Percentiles rank a stretch among this genome's conserved stretches.
Evolutionary conservation across 331 rosid genomes (phyloP).

Genomic region (Quercus lobata): DNA sequence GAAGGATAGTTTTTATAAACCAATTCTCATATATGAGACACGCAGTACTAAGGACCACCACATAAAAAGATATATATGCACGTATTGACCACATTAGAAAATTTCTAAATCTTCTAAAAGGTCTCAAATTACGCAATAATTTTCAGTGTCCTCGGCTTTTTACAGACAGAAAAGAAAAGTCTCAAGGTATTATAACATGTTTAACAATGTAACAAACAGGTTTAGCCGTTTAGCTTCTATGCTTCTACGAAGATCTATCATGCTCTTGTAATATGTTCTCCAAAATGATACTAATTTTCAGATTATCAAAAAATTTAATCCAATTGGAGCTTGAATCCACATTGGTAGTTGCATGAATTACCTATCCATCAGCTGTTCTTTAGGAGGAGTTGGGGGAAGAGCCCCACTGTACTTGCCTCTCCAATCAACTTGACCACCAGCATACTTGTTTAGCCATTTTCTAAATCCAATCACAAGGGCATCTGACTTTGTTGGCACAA

Average conservation of each 20-base stretch:
- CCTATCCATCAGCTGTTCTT: slow-evolving; percentile 88
- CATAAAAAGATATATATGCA: background rate
- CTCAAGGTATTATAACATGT: background rate
- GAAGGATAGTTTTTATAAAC: background rate
- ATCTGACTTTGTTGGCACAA: slow-evolving; percentile 86
- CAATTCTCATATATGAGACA: background rate
- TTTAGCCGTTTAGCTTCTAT: background rate
- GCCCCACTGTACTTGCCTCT: slow-evolving; percentile 66
- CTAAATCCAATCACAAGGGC: slow-evolving; percentile 73
- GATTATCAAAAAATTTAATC: background rate
- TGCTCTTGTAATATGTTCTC: background rate
- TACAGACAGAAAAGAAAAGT: background rate
- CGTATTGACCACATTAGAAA: background rate
- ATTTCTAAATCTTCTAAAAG: background rate
- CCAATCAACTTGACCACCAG: slow-evolving; percentile 87
- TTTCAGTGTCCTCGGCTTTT: background rate
- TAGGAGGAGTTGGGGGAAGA: slow-evolving; percentile 79
- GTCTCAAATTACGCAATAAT: background rate
- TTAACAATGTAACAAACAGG: background rate
- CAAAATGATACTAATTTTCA: background rate
- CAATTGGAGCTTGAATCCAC: slow-evolving; percentile 3
- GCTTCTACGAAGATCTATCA: background rate
- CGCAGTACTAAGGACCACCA: background rate
- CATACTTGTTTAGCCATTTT: slow-evolving; percentile 75
- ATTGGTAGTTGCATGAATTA: slow-evolving; percentile 18